Conservation (phyloP, 2,329 filamentous ascomycete species). For the Ascochyta viciae-villosae region DNA sequence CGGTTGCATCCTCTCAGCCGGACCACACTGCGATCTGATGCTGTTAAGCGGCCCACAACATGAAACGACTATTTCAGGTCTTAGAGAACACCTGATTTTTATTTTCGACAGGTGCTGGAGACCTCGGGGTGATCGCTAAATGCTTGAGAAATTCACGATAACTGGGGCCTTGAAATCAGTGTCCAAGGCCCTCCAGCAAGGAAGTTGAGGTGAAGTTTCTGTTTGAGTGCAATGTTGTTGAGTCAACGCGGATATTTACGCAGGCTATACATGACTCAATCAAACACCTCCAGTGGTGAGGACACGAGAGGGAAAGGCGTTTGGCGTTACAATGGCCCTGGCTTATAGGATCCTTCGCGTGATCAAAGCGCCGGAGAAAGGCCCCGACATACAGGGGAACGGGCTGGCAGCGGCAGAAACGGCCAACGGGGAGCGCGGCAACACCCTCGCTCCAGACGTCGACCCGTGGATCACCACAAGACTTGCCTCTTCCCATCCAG, state of each 20-base stretch:
- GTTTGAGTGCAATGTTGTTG: not conserved
- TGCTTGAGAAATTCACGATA: not conserved
- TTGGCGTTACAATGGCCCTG: not conserved
- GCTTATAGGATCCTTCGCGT: conserved; percentile 5
- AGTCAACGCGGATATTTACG: not conserved
- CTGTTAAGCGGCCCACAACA: conserved; percentile 1
- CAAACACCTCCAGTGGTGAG: not conserved
- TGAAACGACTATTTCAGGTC: conserved; percentile 4
- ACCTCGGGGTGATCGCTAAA: too few species aligned
- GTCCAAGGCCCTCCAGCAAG: not conserved
- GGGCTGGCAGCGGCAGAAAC: conserved; percentile 2
- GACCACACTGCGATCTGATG: conserved; percentile 3
- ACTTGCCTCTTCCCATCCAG: conserved; percentile 2
- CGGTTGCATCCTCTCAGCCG: not conserved
- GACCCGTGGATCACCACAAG: conserved; percentile 7
- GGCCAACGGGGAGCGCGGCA: conserved; percentile 3
- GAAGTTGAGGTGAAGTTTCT: not conserved
- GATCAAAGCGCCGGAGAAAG: not conserved
- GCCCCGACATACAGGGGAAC: not conserved
- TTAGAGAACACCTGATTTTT: not conserved
- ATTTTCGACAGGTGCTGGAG: too few species aligned
- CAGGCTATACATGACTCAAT: conserved; percentile 1
- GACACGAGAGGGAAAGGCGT: conserved; percentile 8
- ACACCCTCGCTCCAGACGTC: not conserved
- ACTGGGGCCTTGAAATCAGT: not conserved